Evolutionary conservation across 2,329 filamentous ascomycete species (phyloP), one percentile per base, ranked within the genome.

Genomic region (Curvularia sp.): DNA sequence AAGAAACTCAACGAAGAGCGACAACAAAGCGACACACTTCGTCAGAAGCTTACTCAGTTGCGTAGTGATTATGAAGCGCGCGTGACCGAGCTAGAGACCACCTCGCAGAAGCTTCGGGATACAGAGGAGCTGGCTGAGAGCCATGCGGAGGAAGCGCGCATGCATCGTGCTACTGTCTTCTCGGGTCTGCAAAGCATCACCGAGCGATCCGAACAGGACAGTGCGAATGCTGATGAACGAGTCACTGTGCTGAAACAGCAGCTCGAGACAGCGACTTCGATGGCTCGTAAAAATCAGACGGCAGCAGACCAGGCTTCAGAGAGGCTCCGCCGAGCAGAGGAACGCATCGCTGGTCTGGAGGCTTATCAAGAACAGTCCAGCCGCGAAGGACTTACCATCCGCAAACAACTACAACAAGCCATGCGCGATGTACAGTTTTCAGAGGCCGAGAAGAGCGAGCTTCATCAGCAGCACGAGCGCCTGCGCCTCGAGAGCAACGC

Each of bases 351-450:
- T 5, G 95, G 95, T 6, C 84, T 99, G 3, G 95, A 99, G 77
- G 92, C 93, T 27, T 98, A 98, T 76, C 95, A 99, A 78, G 95
- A 99, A 74, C 95, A 99, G 78, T 90, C 93, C 3, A 98, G 93
- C 77, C 87, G 95, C 43, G 96, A 99, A 77, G 93, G 93, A 48
- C 87, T 99, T 53, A 87, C 89, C 34, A 92, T 98, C 65, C 88
- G 95, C 53, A 89, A 95, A 73, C 94, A 98, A 73, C 84, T 99
- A 52, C 95, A 98, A 75, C 84, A 87, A 25, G 88, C 91, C 4
- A 83, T 97, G 75, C 89, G 89, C 64, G 94, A 99, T 57, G 88
- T 89, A 13, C 93, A 97, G 74, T 83, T 86, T n/a, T 82, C 96
- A 25, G 90, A 93, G 66, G 86, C 90, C 32, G 86, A 90, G 60